Percentiles rank a stretch among this genome's conserved stretches.
Evolutionary conservation across 148 eudicot genomes (phyloP).

Genomic region (Silene uniflora): DNA sequence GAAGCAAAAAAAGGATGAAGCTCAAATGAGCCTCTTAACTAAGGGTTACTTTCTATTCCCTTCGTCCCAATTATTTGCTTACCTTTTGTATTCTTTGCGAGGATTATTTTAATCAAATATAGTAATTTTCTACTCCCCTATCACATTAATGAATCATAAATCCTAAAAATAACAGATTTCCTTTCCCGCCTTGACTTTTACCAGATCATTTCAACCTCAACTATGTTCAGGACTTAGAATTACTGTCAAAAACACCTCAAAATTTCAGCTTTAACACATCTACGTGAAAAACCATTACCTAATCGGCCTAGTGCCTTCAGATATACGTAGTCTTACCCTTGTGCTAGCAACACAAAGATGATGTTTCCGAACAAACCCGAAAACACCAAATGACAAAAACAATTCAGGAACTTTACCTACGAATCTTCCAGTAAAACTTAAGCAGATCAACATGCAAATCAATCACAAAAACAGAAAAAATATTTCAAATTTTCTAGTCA

Average conservation of each 20-base stretch:
- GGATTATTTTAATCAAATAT: too few relatives aligned
- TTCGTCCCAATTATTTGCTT: not conserved
- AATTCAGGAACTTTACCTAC: not conserved
- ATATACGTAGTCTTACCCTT: too few relatives aligned
- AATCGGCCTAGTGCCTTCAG: too few relatives aligned
- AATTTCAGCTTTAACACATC: too few relatives aligned
- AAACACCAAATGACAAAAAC: not conserved
- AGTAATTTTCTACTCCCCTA: not conserved
- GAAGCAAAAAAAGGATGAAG: too few relatives aligned
- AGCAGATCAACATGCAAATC: not conserved
- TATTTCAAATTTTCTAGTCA: too few relatives aligned
- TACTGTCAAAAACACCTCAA: not conserved
- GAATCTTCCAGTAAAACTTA: not conserved
- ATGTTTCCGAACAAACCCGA: not conserved
- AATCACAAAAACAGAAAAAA: not conserved
- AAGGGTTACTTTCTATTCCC: not conserved
- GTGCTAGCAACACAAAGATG: too few relatives aligned
- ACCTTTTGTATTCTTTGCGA: too few relatives aligned
- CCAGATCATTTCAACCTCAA: not conserved
- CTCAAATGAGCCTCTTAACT: too few relatives aligned
- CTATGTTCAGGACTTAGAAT: not conserved
- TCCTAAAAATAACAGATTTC: not conserved
- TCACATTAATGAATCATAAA: not conserved
- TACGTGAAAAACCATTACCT: too few relatives aligned
- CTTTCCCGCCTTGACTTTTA: not conserved